Base-by-base conservation (phyloP, 352 stramenopile genomes). In the Phytophthora niederhauseri region DNA sequence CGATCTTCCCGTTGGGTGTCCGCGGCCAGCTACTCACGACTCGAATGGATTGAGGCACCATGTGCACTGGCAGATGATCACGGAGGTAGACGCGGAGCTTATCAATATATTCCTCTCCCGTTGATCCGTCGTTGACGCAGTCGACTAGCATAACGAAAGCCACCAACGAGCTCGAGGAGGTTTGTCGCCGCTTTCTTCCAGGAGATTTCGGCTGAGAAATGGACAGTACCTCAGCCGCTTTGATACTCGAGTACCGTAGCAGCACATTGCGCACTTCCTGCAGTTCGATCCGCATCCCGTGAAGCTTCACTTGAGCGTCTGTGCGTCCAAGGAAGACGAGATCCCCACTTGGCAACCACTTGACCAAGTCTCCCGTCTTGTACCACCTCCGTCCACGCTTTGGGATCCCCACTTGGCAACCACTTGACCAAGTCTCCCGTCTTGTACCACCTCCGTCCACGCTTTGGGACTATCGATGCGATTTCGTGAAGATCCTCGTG, bases 251-350 rank as follows among this genome's bases (percentile, higher is more conserved):
- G 30, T 85, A 68, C 8, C 75, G 62, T 5, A 90, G 55, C 15
- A 94, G 57, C 28, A 84, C 73, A 19, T 87, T 86, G 6, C 90
- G 82, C 15, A 95, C 81, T 72, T 95, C 87, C 9, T 91, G 82
- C 4, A 95, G 67, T 66, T 97, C 89, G 19, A 97, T 87, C 2
- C 89, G 85, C 71, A 93, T 92, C 12, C 87, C 89, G 19, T 87
- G 81, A 2, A 92, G 80, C 60, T 96, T 96, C 30, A 95, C 85
- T 59, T 95, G 89, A 3, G 80, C 70, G 61, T 96, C 89, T 1
- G 81, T 81, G 17, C 89, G 75, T 8, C 87, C 85, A 3, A 94
- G 61, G 41, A 93, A 93, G 11, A 92, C 66, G 17, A 94, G 61
- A 49, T 83, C 70, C 1, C 82, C 80, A 50, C 60, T 78, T 4